Conservation (phyloP, 2,329 filamentous ascomycete species). For the Penicillium sp. region DNA sequence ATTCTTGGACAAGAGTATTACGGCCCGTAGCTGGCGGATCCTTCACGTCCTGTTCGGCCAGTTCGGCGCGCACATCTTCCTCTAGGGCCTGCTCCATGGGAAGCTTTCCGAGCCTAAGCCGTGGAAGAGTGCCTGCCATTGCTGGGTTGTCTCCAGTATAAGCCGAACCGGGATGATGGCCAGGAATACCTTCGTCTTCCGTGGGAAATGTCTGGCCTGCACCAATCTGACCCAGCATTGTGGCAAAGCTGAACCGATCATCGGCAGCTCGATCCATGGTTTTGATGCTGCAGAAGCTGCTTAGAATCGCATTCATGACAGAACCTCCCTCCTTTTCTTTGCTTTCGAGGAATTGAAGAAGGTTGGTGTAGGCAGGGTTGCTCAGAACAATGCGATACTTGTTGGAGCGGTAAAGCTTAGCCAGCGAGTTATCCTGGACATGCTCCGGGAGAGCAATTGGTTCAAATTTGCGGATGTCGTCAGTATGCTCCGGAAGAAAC, state of each 20-base stretch:
- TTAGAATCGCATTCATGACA: constrained; percentile 71
- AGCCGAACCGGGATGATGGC: constrained; percentile 63
- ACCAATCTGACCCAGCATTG: constrained; percentile 55
- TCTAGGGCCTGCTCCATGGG: constrained; percentile 80
- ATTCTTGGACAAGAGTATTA: constrained; percentile 76
- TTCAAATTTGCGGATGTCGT: constrained; percentile 74
- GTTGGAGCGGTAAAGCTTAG: constrained; percentile 77
- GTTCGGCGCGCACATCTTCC: constrained; percentile 79
- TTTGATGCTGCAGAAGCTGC: constrained; percentile 57
- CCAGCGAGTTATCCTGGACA: constrained; percentile 69
- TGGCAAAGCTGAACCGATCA: constrained; percentile 59
- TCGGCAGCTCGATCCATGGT: constrained; percentile 58
- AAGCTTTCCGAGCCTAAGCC: constrained; percentile 73
- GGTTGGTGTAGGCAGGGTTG: constrained; percentile 72
- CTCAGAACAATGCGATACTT: constrained; percentile 91
- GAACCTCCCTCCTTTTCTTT: constrained; percentile 77
- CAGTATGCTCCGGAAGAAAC: constrained; percentile 74
- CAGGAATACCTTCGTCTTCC: constrained; percentile 67
- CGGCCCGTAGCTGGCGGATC: constrained; percentile 69
- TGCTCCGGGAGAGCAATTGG: constrained; percentile 75
- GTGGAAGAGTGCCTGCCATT: constrained; percentile 55
- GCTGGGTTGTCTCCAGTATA: constrained; percentile 57
- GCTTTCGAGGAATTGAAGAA: constrained; percentile 86
- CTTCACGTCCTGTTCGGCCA: constrained; percentile 79
- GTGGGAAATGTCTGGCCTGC: constrained; percentile 58